A percentile compares a stretch with the other conserved stretches of the same genome.
phyloP scores from a whole-genome alignment of 2,329 filamentous ascomycete genomes.

The Helminthosporium solani region DNA sequence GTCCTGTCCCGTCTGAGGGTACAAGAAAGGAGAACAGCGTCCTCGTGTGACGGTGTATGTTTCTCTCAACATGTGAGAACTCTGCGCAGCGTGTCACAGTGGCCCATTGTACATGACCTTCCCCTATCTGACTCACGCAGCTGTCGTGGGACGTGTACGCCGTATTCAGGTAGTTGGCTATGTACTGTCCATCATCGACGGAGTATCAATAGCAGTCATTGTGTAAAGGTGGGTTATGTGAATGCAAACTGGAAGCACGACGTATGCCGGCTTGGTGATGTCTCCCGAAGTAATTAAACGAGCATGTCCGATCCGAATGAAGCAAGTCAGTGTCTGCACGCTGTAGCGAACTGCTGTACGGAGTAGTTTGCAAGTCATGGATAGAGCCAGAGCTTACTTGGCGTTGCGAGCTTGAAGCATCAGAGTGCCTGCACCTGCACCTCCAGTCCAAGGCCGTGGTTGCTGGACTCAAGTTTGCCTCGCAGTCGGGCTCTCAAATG shows the following conservation, averaged over 20 bases:
- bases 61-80: conserved; percentile 5
- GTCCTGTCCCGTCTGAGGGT: not conserved
- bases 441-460: conserved; percentile 18
- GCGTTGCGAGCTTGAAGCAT: conserved; percentile 14
- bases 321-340: not conserved
- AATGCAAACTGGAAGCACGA: conserved; percentile 6
- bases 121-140: conserved; percentile 12
- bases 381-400: conserved; percentile 3
- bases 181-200: no score
- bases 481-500: conserved; percentile 8
- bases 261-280: not conserved
- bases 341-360: not conserved
- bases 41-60: conserved; percentile 18
- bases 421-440: conserved; percentile 18
- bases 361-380: not conserved
- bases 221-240: conserved; percentile 4
- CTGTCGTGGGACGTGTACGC: conserved; percentile 20
- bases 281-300: not conserved
- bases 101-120: conserved; percentile 11
- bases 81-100: conserved; percentile 6
- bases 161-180: conserved; percentile 19
- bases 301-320: not conserved
- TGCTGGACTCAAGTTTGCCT: conserved; percentile 14
- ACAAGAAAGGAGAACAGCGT: conserved; percentile 26
- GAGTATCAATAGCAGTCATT: conserved; percentile 6